A percentile compares a stretch with the other conserved stretches of the same genome.
These are phyloP conservation scores for Sarcocystis neurona DNA, from an alignment of 169 alveolate species.

Conservation along the genomic window DNA sequence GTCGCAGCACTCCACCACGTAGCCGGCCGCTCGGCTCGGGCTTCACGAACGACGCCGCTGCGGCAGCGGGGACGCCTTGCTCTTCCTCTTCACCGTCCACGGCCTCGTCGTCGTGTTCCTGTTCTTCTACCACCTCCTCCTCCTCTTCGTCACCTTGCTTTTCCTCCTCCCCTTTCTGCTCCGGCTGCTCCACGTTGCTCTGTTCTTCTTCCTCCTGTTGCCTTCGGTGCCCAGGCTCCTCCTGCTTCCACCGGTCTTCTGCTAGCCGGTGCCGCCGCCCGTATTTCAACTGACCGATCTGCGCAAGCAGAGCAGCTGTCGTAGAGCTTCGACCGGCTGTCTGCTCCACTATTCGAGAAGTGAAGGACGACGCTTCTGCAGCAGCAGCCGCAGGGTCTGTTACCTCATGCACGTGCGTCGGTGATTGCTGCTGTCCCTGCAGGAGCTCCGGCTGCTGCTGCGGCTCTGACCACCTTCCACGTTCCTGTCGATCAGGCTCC, in stretches of 20 bases:
- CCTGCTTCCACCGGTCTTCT: too few relatives aligned
- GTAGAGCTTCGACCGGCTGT: background rate
- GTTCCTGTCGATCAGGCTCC: too few relatives aligned
- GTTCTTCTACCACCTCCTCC: background rate
- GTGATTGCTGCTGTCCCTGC: too few relatives aligned
- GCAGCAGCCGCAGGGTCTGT: too few relatives aligned
- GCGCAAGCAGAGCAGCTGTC: constrained; percentile 9
- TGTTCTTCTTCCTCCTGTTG: background rate
- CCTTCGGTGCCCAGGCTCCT: background rate
- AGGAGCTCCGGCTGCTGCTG: too few relatives aligned
- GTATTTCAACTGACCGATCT: background rate
- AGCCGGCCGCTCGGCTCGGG: too few relatives aligned
- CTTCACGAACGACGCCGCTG: too few relatives aligned
- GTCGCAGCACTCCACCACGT: too few relatives aligned
- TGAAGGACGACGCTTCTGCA: too few relatives aligned
- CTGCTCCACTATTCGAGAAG: background rate
- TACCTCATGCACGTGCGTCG: too few relatives aligned
- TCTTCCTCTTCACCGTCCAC: background rate
- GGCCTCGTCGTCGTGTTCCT: background rate
- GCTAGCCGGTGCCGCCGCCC: background rate
- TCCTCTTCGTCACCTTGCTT: background rate
- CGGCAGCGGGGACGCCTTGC: too few relatives aligned
- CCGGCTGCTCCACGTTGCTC: background rate
- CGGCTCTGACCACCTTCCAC: too few relatives aligned
- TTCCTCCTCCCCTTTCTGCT: background rate